phyloP scores from a whole-genome alignment of 2,329 filamentous ascomycete genomes.

The Hymenoscyphus infarciens region DNA sequence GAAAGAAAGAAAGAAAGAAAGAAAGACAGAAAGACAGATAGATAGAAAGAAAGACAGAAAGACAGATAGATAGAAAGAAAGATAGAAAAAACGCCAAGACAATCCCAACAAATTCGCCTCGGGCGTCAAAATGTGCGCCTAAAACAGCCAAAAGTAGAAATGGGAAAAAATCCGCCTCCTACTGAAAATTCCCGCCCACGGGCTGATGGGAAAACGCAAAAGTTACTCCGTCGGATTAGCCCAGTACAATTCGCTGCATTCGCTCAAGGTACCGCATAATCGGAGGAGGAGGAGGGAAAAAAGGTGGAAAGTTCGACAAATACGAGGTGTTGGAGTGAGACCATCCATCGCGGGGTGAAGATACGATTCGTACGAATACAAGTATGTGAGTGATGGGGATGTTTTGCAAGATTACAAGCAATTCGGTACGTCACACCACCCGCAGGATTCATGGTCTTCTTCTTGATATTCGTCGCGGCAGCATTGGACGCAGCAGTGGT shows the following conservation, averaged over 20 bases:
- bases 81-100: neutral
- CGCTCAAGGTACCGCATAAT: no score
- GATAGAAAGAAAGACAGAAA: no score
- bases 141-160: neutral
- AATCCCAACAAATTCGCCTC: neutral
- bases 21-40: no score
- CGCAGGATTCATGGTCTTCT: constrained; percentile 49
- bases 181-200: neutral
- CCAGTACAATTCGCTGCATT: no score
- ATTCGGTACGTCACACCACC: constrained; percentile 41
- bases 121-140: no score
- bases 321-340: no score
- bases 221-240: neutral
- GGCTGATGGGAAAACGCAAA: neutral
- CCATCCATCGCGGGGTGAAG: no score
- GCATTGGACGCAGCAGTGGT: constrained; percentile 50
- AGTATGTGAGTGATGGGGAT: no score
- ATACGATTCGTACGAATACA: no score
- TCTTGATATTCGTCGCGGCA: constrained; percentile 47
- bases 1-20: no score
- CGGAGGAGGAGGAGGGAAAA: no score
- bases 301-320: no score
- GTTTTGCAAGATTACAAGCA: constrained; percentile 35
- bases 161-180: neutral
- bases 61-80: neutral